Percentiles rank a stretch among this genome's conserved stretches.
phyloP scores from a whole-genome alignment of 306 rosid genomes.

The Argentina anserina region DNA sequence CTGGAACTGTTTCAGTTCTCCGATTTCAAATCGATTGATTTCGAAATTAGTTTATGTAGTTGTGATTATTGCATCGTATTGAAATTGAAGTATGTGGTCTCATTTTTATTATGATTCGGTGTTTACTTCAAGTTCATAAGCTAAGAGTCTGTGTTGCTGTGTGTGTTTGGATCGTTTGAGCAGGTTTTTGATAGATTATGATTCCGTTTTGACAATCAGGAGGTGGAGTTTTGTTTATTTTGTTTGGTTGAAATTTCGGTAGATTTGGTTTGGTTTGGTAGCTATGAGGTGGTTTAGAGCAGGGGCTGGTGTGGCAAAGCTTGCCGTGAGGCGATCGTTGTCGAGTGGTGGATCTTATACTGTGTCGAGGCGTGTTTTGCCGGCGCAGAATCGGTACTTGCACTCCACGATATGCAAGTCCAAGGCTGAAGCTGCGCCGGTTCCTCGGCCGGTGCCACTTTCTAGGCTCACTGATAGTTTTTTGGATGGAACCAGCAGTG shows the following conservation, averaged over 20 bases:
- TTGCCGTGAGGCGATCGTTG: slow-evolving; percentile 55
- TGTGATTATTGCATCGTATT: not conserved
- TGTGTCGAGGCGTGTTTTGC: slow-evolving; percentile 50
- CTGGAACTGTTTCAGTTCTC: not conserved
- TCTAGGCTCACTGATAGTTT: slow-evolving; percentile 87
- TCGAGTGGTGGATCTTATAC: slow-evolving; percentile 54
- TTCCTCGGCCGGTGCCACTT: slow-evolving; percentile 85
- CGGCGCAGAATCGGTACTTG: slow-evolving; percentile 49
- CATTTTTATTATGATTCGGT: not conserved
- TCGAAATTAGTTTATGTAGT: not conserved
- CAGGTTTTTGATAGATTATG: slow-evolving; percentile 10
- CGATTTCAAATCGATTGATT: not conserved
- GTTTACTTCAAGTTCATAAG: not conserved
- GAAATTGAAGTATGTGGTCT: not conserved
- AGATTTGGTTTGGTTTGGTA: slow-evolving; percentile 20
- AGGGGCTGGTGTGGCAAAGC: slow-evolving; percentile 62
- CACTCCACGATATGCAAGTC: slow-evolving; percentile 57
- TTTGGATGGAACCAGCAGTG: slow-evolving; percentile 93
- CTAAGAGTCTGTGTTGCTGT: not conserved
- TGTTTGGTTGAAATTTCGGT: not conserved
- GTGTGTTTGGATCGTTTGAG: not conserved
- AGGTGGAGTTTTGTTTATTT: not conserved
- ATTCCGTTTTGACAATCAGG: slow-evolving; percentile 10
- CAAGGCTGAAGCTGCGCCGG: slow-evolving; percentile 66
- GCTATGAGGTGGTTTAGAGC: slow-evolving; percentile 90